Conservation (phyloP, 371 early-diverging fungal genomes). For the Actinomortierella wolfii region DNA sequence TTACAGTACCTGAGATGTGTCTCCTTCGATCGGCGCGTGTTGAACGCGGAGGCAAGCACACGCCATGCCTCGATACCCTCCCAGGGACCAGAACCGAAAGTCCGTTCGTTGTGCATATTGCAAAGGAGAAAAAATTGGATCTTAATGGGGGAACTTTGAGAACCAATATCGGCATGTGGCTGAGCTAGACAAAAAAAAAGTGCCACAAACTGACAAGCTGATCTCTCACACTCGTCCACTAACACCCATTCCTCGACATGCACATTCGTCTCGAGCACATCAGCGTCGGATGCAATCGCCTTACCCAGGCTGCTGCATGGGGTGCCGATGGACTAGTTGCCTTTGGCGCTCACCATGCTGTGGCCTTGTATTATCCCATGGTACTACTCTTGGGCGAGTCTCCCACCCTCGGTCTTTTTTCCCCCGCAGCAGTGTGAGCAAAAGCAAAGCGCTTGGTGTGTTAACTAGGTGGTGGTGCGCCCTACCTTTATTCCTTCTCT, state of each 20-base stretch:
- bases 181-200: no score
- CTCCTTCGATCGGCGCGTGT: no score
- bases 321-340: constrained; percentile 69
- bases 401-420: background rate
- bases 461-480: background rate
- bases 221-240: no score
- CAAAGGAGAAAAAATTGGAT: no score
- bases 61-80: no score
- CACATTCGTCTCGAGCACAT: constrained; percentile 62
- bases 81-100: no score
- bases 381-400: constrained; percentile 42
- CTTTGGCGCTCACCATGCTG: constrained; percentile 71
- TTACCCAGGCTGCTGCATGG: constrained; percentile 73
- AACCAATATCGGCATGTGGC: no score
- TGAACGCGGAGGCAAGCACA: no score
- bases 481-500: constrained; percentile 1
- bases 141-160: no score
- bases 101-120: no score
- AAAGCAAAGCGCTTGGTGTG: background rate
- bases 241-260: constrained; percentile 6
- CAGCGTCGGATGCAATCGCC: constrained; percentile 72
- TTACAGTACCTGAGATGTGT: no score
- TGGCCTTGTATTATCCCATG: constrained; percentile 79
- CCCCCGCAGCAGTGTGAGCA: background rate
- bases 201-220: no score